Evolutionary conservation across 208 protist species (phyloP), one percentile per base, ranked within the genome.

Genomic region (Leishmania arabica): DNA sequence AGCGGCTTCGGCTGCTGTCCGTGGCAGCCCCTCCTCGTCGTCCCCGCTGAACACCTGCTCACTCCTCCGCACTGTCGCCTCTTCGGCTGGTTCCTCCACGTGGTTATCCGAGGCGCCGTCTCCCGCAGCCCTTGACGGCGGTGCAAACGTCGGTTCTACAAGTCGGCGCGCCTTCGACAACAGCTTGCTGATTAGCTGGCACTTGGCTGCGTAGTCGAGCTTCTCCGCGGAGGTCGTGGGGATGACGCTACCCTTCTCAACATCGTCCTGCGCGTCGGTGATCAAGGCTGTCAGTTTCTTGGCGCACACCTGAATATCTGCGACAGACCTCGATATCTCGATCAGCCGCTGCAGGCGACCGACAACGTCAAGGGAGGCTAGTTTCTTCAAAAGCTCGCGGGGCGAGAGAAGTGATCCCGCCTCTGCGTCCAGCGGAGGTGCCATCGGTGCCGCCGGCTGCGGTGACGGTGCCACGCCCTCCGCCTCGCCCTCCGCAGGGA

Each of bases 81-180:
- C 34, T 31, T 15, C 37, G 13, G 56, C 13, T 34, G 40, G 24
- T n/a, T 60, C 19, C 9, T 51, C 53, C n/a, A 19, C 42, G 13
- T 37, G 45, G 24, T 37, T 15, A 15, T 0, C 24, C 45, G 69
- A 31, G 69, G 45, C 13, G 27, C 17, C 27, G 31, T 17, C 31
- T 34, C 45, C 31, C 37, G 69, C 27, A 3, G 45, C n/a, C 69
- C 24, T 34, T 24, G 47, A 19, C 3, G 69, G 40, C 4, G 65
- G 62, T 40, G 81, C 68, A 31, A 81, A 81, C 15, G 79, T 64
- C 56, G 77, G 49, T 54, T 83, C 86, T 66, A 84, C 87, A 31
- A 91, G 58, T 24, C 94, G 92, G 0, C 94, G 90, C 27, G 88
- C 82, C 80, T 96, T 97, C n/a, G 94, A 97, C 24, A 94, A 78